Base-by-base conservation (phyloP, 2,329 filamentous ascomycete species). In the Fusarium sp. region DNA sequence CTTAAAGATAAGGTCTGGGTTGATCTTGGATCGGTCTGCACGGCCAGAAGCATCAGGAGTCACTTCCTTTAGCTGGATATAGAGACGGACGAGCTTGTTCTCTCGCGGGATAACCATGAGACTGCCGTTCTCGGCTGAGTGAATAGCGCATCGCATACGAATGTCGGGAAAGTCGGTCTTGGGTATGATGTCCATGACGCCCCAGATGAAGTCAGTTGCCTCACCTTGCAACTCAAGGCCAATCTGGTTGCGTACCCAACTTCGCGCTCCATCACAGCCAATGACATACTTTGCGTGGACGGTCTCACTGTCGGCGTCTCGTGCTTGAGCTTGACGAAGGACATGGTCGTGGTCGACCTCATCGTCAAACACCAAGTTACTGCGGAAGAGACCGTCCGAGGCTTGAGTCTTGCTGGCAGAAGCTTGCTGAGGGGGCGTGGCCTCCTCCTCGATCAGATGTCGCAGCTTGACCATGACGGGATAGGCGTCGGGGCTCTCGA, bases 231-330 rank as follows among this genome's bases (percentile, higher is more conserved):
- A 81, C 9, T 73, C 73, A 13, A 70, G 64, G 0, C 84, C 83
- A 2, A 91, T 75, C 51, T 85, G 79, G 50, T 81, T 79, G 35
- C 88, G 77, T 0, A 85, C 86, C 86, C 87, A 90, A 53, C 83
- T 87, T 67, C 88, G 87, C 0, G 89, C 88, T 0, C 89, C 89
- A 61, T 91, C 89, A 40, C 85, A 88, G 1, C 88, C 89, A 5
- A 92, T 79, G 28, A 91, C 78, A 60, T 89, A 91, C 69, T 88
- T 78, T 13, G 75, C 76, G 13, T 71, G 65, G 4, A 79, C 67
- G 4, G 66, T 60, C 41, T 79, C 75, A 6, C 44, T 36, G 7
- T 67, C 67, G 1, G 54, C 53, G 42, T 71, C 62, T 53, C 65
- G 50, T 51, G 44, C 50, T 63, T 55, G 25, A 65, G 28, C 54